Conservation (phyloP, 2,329 filamentous ascomycete genomes). For the Epichloe typhina region DNA sequence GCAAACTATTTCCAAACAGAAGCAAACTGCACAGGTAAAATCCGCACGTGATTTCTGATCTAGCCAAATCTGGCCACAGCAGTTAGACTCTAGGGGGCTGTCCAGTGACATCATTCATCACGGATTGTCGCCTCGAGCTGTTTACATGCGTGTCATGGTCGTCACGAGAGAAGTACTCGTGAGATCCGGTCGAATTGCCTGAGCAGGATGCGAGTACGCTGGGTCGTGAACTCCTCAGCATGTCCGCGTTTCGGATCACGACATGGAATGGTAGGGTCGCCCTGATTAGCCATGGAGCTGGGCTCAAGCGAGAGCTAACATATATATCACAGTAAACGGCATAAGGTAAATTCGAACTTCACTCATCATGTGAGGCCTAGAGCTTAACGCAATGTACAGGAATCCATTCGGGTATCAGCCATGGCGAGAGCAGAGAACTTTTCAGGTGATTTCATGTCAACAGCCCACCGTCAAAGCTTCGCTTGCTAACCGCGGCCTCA, state of each 20-base stretch:
- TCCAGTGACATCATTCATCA: not conserved
- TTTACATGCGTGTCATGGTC: not conserved
- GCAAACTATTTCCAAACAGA: not conserved
- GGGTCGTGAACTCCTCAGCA: conserved; percentile 9
- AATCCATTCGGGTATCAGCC: conserved; percentile 78
- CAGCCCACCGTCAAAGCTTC: not conserved
- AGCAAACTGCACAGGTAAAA: not conserved
- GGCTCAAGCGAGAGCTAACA: conserved; percentile 2
- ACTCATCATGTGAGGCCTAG: not conserved
- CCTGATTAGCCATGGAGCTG: not conserved
- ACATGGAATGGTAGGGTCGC: conserved; percentile 63
- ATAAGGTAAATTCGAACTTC: conserved; percentile 42
- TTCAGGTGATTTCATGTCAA: conserved; percentile 37
- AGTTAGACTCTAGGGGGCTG: not conserved
- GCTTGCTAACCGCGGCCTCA: not conserved
- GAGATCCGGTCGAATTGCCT: not conserved
- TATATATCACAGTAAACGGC: conserved; percentile 50
- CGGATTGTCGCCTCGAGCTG: not conserved
- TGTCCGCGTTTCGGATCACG: conserved; percentile 67
- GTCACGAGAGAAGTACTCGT: not conserved
- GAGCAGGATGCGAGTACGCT: not conserved
- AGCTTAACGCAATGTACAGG: conserved; percentile 24
- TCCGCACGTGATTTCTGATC: not conserved
- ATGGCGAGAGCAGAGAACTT: conserved; percentile 61
- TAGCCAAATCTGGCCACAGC: not conserved